These are phyloP conservation scores for Geotrichum phurueaensis DNA, from an alignment of 1,139 yeast species.

Conservation along the genomic window DNA sequence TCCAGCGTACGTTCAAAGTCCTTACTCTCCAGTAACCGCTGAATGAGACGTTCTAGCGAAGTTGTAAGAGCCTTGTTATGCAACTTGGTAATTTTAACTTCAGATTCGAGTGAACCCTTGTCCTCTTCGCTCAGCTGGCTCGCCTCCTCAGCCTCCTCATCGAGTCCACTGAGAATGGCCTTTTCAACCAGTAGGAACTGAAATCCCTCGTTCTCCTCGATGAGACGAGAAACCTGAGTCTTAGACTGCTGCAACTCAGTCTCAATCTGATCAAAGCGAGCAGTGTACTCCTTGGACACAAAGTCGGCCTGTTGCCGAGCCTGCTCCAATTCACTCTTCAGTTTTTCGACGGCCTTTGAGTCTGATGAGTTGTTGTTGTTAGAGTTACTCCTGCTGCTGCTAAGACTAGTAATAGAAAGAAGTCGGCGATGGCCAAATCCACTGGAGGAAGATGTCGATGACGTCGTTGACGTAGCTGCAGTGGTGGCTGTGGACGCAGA, in stretches of 20 bases:
- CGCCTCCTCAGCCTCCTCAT: not conserved
- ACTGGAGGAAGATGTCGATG: not conserved
- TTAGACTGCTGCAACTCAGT: conserved; percentile 29
- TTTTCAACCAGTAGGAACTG: conserved; percentile 35
- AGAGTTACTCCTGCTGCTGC: not conserved
- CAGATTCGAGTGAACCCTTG: conserved; percentile 11
- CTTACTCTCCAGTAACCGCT: conserved; percentile 31
- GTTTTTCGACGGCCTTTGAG: conserved; percentile 19
- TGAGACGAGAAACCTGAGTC: conserved; percentile 29
- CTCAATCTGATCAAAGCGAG: conserved; percentile 28
- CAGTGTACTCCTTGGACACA: conserved; percentile 30
- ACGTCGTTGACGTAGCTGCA: not conserved
- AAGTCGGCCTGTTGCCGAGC: conserved; percentile 31
- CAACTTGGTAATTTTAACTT: not conserved
- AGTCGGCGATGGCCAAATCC: conserved; percentile 10
- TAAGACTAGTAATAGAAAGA: conserved; percentile 10
- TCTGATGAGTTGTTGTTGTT: not conserved
- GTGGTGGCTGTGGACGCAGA: not conserved
- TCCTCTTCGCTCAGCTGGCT: conserved; percentile 4
- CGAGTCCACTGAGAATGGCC: conserved; percentile 23
- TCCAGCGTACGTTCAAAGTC: conserved; percentile 32
- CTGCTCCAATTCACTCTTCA: conserved; percentile 25
- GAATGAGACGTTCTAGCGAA: conserved; percentile 32
- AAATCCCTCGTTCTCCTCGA: conserved; percentile 35
- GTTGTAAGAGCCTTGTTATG: conserved; percentile 16